phyloP scores from a whole-genome alignment of 179 eudicot species.

The Beta lomatogona region DNA sequence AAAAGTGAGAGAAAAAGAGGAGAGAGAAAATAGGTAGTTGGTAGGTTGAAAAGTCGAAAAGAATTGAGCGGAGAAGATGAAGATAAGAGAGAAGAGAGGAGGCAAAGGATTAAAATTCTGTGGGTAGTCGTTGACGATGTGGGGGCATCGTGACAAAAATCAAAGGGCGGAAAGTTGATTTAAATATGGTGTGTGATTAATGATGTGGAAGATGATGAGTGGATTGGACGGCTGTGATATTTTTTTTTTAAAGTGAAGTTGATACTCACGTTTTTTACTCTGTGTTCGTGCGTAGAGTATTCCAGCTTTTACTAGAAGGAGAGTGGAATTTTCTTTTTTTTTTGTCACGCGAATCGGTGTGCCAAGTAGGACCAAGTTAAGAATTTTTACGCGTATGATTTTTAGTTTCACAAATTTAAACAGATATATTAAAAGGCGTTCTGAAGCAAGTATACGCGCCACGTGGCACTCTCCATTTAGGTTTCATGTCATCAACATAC shows the following conservation, averaged over 20 bases:
- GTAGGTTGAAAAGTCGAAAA: conserved; percentile 18
- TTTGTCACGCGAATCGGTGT: neutral
- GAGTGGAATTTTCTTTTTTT: neutral
- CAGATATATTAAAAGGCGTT: too few relatives aligned
- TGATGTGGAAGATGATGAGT: conserved; percentile 6
- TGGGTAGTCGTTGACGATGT: conserved; percentile 17
- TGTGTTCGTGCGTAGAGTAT: conserved; percentile 21
- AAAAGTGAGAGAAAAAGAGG: conserved; percentile 8
- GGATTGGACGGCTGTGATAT: conserved; percentile 17
- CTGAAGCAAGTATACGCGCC: too few relatives aligned
- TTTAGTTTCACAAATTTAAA: neutral
- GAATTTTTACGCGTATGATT: neutral
- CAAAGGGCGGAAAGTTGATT: neutral
- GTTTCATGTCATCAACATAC: too few relatives aligned
- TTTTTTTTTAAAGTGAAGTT: neutral
- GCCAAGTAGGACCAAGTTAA: neutral
- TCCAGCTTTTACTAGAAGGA: neutral
- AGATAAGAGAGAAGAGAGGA: neutral
- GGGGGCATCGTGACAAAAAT: conserved; percentile 15
- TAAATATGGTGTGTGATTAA: neutral
- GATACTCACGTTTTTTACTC: neutral
- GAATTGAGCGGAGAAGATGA: neutral
- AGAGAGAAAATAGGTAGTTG: neutral
- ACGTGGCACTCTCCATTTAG: too few relatives aligned
- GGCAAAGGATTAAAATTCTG: too few relatives aligned